Conservation (phyloP, 2,329 filamentous ascomycete genomes). For the Arachnopeziza araneosa region DNA sequence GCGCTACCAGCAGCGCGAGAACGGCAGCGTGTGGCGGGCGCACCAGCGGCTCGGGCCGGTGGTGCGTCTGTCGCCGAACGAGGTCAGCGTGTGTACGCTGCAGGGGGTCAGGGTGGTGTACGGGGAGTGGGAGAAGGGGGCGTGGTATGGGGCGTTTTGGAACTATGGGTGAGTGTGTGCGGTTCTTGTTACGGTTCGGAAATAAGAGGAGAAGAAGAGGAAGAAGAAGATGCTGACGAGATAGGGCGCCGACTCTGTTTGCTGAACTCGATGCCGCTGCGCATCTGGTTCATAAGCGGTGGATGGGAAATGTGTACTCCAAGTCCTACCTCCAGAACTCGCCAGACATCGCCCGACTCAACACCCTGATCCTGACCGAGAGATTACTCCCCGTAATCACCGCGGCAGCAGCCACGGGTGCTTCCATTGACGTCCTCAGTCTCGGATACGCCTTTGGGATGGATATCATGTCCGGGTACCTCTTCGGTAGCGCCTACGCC, state of each 20-base stretch:
- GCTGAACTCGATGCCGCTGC: slow-evolving; percentile 28
- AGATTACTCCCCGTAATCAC: slow-evolving; percentile 1
- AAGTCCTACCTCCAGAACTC: slow-evolving; percentile 56
- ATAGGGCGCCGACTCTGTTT: neutral
- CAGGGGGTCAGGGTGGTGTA: slow-evolving; percentile 63
- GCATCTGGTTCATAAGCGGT: slow-evolving; percentile 68
- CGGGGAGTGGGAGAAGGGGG: slow-evolving; percentile 68
- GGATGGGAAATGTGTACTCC: slow-evolving; percentile 76
- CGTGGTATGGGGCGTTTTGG: slow-evolving; percentile 70
- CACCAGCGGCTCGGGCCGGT: slow-evolving; percentile 33
- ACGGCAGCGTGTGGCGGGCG: slow-evolving; percentile 52
- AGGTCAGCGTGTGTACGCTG: slow-evolving; percentile 65
- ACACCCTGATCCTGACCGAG: neutral
- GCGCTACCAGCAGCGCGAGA: slow-evolving; percentile 55
- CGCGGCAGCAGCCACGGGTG: neutral
- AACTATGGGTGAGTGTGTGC: slow-evolving; percentile 63
- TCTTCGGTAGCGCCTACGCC: slow-evolving; percentile 60
- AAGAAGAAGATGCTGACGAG: too few species aligned
- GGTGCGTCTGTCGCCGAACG: slow-evolving; percentile 35
- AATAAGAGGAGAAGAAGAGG: too few species aligned
- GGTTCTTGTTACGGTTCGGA: too few species aligned
- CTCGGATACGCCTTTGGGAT: slow-evolving; percentile 55
- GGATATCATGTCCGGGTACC: slow-evolving; percentile 71
- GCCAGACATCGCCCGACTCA: neutral
- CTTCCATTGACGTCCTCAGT: neutral